Conservation (phyloP, 768 basidiomycete genomes). For the Naganishia vishniacii region DNA sequence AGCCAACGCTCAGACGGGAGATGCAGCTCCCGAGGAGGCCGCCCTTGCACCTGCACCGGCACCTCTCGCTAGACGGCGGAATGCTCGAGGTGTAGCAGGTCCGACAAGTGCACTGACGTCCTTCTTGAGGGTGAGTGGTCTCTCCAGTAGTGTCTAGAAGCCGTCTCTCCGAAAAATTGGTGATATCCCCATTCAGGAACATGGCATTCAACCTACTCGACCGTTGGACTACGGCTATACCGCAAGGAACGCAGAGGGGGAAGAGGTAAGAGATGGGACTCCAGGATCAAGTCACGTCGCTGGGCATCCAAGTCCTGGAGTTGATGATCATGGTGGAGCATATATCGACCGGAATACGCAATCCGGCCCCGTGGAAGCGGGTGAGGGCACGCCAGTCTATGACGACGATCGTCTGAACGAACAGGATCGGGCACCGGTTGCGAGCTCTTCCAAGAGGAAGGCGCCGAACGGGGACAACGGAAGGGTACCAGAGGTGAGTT, state of each 20-base stretch:
- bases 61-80: conserved; percentile 18
- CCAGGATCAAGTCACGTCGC: conserved; percentile 33
- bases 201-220: conserved; percentile 35
- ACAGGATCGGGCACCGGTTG: conserved; percentile 1
- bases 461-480: neutral
- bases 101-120: conserved; percentile 47
- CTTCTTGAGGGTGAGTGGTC: conserved; percentile 43
- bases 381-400: conserved; percentile 34
- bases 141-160: neutral
- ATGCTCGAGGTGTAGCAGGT: conserved; percentile 38
- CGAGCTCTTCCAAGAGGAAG: conserved; percentile 27
- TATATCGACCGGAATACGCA: conserved; percentile 28
- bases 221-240: conserved; percentile 17
- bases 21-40: neutral
- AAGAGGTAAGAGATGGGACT: conserved; percentile 30
- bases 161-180: neutral
- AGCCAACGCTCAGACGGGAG: neutral
- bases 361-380: conserved; percentile 32
- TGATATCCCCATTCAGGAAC: conserved; percentile 29
- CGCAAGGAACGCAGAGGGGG: conserved; percentile 1
- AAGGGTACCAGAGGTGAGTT: conserved; percentile 23
- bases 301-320: conserved; percentile 19
- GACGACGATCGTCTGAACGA: conserved; percentile 20
- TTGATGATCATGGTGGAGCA: conserved; percentile 18
- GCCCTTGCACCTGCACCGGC: conserved; percentile 7